A percentile compares a stretch with the other conserved stretches of the same genome.
These are phyloP conservation scores for Camelina hispida DNA, from an alignment of 345 rosid genomes.

Conservation along the genomic window DNA sequence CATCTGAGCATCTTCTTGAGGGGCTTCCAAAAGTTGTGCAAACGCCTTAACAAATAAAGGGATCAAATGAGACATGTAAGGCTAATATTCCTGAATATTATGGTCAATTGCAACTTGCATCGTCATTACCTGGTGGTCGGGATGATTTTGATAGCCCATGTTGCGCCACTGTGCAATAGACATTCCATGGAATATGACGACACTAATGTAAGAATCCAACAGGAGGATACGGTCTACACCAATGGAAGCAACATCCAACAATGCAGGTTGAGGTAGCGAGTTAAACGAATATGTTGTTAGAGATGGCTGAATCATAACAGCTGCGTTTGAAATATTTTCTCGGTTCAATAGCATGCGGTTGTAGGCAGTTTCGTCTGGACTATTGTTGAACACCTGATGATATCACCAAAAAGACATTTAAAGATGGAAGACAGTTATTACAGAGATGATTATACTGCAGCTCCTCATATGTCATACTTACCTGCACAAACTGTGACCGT, in stretches of 20 bases:
- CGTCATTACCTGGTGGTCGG: conserved; percentile 77
- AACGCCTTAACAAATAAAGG: conserved; percentile 42
- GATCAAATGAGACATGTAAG: conserved; percentile 29
- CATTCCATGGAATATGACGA: conserved; percentile 98
- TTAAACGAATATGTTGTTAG: conserved; percentile 87
- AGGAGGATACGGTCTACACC: conserved; percentile 90
- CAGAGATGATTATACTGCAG: conserved; percentile 3
- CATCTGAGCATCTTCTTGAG: conserved; percentile 76
- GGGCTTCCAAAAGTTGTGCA: conserved; percentile 88
- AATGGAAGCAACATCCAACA: conserved; percentile 96
- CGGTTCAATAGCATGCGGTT: conserved; percentile 44
- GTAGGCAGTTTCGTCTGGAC: conserved; percentile 51
- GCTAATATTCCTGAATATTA: neutral
- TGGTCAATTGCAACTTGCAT: conserved; percentile 5
- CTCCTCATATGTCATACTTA: conserved; percentile 36
- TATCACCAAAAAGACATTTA: conserved; percentile 31
- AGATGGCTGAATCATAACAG: conserved; percentile 87
- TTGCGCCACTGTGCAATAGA: conserved; percentile 99
- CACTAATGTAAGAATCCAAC: conserved; percentile 90
- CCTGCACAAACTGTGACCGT: conserved; percentile 99
- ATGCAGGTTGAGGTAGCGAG: conserved; percentile 83
- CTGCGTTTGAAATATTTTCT: conserved; percentile 45
- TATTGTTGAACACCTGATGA: conserved; percentile 48
- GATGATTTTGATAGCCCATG: conserved; percentile 92
- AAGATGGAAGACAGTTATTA: neutral